Evolutionary conservation across 257 asterid species (phyloP).

Genomic region (Salvia miltiorrhiza): DNA sequence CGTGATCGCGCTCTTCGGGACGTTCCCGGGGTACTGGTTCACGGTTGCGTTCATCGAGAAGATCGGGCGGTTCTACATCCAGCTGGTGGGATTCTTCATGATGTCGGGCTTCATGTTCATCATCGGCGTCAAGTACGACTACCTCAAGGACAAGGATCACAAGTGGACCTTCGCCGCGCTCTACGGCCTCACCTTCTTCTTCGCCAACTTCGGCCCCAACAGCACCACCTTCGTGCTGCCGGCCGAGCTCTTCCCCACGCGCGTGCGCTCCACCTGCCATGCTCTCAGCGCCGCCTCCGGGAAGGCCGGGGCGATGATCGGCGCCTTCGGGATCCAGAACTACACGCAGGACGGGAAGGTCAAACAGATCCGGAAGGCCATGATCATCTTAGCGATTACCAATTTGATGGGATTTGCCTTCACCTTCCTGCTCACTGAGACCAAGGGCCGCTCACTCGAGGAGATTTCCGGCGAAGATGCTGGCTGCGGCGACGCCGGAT

Average conservation of each 20-base stretch:
- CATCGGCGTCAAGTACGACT: slow-evolving; percentile 30
- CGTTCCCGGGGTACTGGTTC: slow-evolving; percentile 40
- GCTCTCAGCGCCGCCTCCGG: slow-evolving; percentile 43
- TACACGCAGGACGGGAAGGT: slow-evolving; percentile 29
- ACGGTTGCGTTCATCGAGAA: slow-evolving; percentile 34
- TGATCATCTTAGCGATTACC: slow-evolving; percentile 28
- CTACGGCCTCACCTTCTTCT: slow-evolving; percentile 47
- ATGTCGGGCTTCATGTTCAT: slow-evolving; percentile 41
- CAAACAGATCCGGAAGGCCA: slow-evolving; percentile 23
- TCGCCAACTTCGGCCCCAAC: slow-evolving; percentile 46
- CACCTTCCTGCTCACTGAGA: slow-evolving; percentile 36
- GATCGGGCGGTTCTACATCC: slow-evolving; percentile 36
- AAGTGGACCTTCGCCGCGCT: slow-evolving; percentile 37
- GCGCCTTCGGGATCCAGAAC: slow-evolving; percentile 39
- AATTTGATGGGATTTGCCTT: slow-evolving; percentile 34
- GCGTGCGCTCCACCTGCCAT: slow-evolving; percentile 40
- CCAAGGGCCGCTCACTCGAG: slow-evolving; percentile 39
- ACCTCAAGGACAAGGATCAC: slow-evolving; percentile 24
- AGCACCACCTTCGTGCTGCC: slow-evolving; percentile 45
- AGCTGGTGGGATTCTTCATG: slow-evolving; percentile 38
- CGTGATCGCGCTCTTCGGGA: slow-evolving; percentile 34
- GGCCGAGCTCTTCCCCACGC: slow-evolving; percentile 43
- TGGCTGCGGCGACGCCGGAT: slow-evolving; percentile 11
- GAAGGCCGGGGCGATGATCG: slow-evolving; percentile 44
- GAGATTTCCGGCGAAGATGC: slow-evolving; percentile 41